phyloP scores from a whole-genome alignment of 2,329 filamentous ascomycete species.

The Fusarium guadeloupense region DNA sequence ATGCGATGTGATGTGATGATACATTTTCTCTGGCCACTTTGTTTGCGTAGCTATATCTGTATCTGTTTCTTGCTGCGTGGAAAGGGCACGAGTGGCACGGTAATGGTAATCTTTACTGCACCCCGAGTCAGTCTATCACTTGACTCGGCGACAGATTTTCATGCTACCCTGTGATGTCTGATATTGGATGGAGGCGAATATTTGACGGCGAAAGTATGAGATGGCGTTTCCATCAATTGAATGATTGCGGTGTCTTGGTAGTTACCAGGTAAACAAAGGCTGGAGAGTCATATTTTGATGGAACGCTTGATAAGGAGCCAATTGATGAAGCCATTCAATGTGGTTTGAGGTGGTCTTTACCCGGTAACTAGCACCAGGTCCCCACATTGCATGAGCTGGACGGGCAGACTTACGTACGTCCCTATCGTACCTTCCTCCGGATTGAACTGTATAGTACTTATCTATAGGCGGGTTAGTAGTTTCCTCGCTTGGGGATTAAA shows the following conservation, averaged over 20 bases:
- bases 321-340: too few species aligned
- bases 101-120: constrained; percentile 25
- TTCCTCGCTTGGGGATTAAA: neutral
- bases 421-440: too few species aligned
- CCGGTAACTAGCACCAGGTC: too few species aligned
- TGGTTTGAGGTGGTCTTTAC: neutral
- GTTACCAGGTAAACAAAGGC: neutral
- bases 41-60: constrained; percentile 15
- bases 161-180: constrained; percentile 3
- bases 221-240: constrained; percentile 7
- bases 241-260: constrained; percentile 3
- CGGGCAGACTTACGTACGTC: too few species aligned
- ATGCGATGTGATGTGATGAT: constrained; percentile 44
- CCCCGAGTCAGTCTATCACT: constrained; percentile 22
- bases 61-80: constrained; percentile 26
- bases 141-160: constrained; percentile 21
- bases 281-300: neutral
- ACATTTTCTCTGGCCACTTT: constrained; percentile 36
- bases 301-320: too few species aligned
- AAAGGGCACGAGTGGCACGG: constrained; percentile 28
- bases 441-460: too few species aligned
- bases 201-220: neutral
- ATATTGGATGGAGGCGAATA: constrained; percentile 9
- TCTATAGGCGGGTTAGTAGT: neutral
- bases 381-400: neutral